Conservation (phyloP, 495 filamentous ascomycete species). For the Oidiodendron maius region DNA sequence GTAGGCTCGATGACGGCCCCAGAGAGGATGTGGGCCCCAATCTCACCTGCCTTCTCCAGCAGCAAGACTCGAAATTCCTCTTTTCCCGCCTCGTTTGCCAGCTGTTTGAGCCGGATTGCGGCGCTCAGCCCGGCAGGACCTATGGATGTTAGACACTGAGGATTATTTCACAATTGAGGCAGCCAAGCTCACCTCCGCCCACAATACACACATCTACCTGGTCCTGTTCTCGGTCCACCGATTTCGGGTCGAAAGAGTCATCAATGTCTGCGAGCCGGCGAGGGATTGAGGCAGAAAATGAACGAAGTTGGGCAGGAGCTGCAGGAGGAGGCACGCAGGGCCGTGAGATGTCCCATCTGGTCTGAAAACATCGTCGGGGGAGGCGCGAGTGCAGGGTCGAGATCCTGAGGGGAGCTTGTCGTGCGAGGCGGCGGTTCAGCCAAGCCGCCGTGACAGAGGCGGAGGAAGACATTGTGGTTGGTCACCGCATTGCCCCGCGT, state of each 20-base stretch:
- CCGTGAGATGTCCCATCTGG: conserved; percentile 2
- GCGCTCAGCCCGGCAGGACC: conserved; percentile 87
- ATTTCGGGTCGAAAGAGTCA: conserved; percentile 64
- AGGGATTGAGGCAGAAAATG: conserved; percentile 44
- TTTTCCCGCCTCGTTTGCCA: conserved; percentile 92
- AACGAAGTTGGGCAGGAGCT: conserved; percentile 14
- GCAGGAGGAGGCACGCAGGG: conserved; percentile 12
- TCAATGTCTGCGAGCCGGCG: conserved; percentile 47
- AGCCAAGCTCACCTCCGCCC: conserved; percentile 61
- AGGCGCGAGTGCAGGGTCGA: conserved; percentile 4
- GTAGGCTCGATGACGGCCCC: conserved; percentile 92
- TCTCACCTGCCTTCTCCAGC: conserved; percentile 91
- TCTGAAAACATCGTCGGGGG: conserved; percentile 3
- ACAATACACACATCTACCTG: conserved; percentile 96
- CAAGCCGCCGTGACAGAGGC: conserved; percentile 15
- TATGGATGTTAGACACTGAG: conserved; percentile 21
- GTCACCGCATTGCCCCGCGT: conserved; percentile 18
- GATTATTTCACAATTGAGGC: neutral
- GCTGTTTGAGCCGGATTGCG: conserved; percentile 91
- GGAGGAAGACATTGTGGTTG: conserved; percentile 18
- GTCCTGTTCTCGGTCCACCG: conserved; percentile 80
- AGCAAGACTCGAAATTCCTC: conserved; percentile 91
- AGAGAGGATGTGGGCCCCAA: conserved; percentile 92
- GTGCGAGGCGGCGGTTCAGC: conserved; percentile 16
- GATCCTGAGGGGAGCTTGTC: conserved; percentile 9